phyloP scores from a whole-genome alignment of 208 protist genomes.

The Crithidia brevicula region DNA sequence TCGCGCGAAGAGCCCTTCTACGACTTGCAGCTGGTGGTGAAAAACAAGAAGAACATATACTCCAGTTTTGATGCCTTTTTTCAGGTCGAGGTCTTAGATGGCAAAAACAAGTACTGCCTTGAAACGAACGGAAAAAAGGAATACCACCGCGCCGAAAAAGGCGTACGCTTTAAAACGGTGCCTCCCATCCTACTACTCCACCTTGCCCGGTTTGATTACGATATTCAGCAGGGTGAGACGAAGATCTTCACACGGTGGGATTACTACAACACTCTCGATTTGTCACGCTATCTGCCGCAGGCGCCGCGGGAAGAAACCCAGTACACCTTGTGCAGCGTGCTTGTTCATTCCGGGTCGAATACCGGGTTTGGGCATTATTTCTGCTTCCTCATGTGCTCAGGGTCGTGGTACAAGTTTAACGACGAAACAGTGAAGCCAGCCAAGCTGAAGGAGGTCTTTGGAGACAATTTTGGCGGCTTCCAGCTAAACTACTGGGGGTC shows the following conservation, averaged over 20 bases:
- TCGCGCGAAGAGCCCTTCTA: constrained; percentile 87
- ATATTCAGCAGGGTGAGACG: constrained; percentile 76
- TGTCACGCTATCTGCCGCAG: constrained; percentile 86
- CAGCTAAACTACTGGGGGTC: constrained; percentile 88
- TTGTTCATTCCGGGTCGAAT: constrained; percentile 90
- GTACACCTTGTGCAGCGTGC: constrained; percentile 88
- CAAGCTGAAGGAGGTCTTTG: constrained; percentile 84
- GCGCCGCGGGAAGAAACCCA: constrained; percentile 60
- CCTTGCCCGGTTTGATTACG: constrained; percentile 92
- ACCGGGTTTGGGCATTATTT: constrained; percentile 92
- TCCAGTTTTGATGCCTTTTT: constrained; percentile 88
- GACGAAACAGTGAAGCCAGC: constrained; percentile 85
- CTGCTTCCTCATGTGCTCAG: constrained; percentile 76
- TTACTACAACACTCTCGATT: constrained; percentile 85
- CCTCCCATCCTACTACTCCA: constrained; percentile 91
- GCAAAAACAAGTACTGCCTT: constrained; percentile 93
- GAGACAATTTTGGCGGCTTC: constrained; percentile 87
- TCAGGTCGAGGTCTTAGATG: constrained; percentile 91
- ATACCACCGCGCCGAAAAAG: constrained; percentile 89
- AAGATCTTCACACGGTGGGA: constrained; percentile 91
- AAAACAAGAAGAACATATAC: constrained; percentile 86
- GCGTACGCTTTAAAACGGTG: constrained; percentile 73
- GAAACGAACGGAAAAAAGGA: constrained; percentile 79
- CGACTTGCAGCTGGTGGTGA: constrained; percentile 92
- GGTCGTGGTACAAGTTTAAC: constrained; percentile 93